Conservation (phyloP, 164 flowering plant species). For the Dillenia turbinata region DNA sequence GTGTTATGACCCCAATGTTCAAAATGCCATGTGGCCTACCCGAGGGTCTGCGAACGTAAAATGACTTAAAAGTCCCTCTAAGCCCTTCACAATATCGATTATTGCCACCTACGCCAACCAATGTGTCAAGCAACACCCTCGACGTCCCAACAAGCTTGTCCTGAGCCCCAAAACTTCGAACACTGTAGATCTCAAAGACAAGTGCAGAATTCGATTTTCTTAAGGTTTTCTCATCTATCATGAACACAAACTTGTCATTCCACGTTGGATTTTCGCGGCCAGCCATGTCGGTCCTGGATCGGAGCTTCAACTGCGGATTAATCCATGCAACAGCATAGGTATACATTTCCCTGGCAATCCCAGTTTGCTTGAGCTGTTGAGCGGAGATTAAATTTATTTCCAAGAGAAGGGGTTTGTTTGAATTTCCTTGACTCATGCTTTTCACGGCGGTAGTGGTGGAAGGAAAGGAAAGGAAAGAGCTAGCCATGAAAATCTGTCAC, state of each 20-base stretch:
- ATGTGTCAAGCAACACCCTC: neutral
- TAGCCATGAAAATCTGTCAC: too few species aligned
- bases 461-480: too few species aligned
- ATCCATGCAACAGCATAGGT: conserved; percentile 13
- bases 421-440: neutral
- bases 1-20: too few species aligned
- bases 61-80: conserved; percentile 1
- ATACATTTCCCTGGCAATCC: neutral
- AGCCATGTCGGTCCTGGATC: neutral
- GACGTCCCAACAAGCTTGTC: conserved; percentile 2
- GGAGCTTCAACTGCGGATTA: conserved; percentile 3
- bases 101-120: neutral
- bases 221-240: neutral
- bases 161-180: neutral
- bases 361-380: conserved; percentile 1
- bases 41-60: too few species aligned
- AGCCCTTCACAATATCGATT: neutral
- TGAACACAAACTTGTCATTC: conserved; percentile 13
- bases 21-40: too few species aligned
- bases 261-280: conserved; percentile 8
- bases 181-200: neutral
- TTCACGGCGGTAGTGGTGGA: too few species aligned
- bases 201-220: neutral
- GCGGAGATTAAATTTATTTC: conserved; percentile 16
- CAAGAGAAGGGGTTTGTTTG: neutral